Evolutionary conservation across 2,329 filamentous ascomycete species (phyloP).

Genomic region (Ilyonectria sp.): DNA sequence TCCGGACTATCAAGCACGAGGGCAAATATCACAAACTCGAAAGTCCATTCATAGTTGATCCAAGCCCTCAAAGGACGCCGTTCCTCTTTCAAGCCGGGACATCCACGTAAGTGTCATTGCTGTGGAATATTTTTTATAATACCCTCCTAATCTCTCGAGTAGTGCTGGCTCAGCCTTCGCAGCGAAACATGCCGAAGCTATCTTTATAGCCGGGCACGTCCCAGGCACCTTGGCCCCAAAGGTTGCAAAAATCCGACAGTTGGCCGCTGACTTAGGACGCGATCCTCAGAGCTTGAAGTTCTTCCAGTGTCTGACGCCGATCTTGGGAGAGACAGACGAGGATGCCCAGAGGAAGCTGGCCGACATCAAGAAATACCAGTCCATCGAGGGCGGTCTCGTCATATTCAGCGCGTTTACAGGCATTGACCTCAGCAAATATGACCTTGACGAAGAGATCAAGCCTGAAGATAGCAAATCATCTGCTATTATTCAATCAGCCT

Average conservation of each 20-base stretch:
- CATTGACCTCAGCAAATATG: slow-evolving; percentile 27
- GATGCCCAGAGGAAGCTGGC: slow-evolving; percentile 13
- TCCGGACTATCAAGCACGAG: slow-evolving; percentile 72
- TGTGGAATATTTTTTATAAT: not conserved
- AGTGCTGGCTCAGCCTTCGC: slow-evolving; percentile 68
- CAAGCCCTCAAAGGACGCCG: slow-evolving; percentile 69
- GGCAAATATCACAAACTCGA: slow-evolving; percentile 65
- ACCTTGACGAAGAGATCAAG: slow-evolving; percentile 25
- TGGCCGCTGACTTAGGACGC: slow-evolving; percentile 4
- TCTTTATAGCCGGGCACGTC: slow-evolving; percentile 70
- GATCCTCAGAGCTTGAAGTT: slow-evolving; percentile 25
- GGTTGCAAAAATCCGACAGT: slow-evolving; percentile 14
- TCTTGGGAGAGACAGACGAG: slow-evolving; percentile 20
- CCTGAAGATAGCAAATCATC: slow-evolving; percentile 25
- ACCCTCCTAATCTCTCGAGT: too few species aligned
- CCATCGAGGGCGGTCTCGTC: slow-evolving; percentile 17
- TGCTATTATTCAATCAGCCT: slow-evolving; percentile 20
- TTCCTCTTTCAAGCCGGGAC: slow-evolving; percentile 74
- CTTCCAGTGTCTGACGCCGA: slow-evolving; percentile 20
- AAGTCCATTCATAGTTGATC: slow-evolving; percentile 25
- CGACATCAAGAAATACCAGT: slow-evolving; percentile 17
- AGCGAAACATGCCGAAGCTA: slow-evolving; percentile 72
- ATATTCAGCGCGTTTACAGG: slow-evolving; percentile 33
- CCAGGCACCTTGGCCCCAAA: slow-evolving; percentile 23
- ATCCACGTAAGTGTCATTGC: slow-evolving; percentile 55